phyloP scores from a whole-genome alignment of 2,329 filamentous ascomycete genomes.

The Sclerotinia sclerotiorum region DNA sequence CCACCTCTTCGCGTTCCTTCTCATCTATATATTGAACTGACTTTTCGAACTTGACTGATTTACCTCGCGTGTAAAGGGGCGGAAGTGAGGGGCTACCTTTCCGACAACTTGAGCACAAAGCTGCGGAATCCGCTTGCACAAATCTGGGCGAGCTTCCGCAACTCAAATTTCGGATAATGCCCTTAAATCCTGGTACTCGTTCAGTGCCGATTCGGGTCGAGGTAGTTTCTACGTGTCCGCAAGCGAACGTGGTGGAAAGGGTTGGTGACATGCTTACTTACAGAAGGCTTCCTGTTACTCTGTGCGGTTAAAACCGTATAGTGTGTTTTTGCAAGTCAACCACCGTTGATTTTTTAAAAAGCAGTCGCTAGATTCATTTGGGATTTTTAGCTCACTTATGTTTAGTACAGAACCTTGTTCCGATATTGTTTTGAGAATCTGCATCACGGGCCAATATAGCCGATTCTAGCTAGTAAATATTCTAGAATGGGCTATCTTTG shows the following conservation, averaged over 20 bases:
- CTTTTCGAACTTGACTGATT: background rate
- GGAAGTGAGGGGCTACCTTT: background rate
- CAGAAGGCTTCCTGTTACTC: background rate
- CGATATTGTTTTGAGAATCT: background rate
- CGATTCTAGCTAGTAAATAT: fast-evolving
- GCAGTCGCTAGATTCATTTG: background rate
- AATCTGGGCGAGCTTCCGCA: background rate
- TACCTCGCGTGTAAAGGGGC: too few species aligned
- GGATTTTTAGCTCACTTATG: background rate
- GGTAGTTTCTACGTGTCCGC: conserved; percentile 5
- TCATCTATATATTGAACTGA: background rate
- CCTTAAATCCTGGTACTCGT: background rate
- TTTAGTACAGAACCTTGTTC: background rate
- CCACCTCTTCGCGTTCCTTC: background rate
- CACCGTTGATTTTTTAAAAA: background rate
- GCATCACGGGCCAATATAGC: fast-evolving
- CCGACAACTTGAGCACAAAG: background rate
- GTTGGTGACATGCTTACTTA: background rate
- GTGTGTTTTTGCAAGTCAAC: background rate
- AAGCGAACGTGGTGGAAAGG: background rate
- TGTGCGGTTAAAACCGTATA: background rate
- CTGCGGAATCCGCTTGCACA: background rate
- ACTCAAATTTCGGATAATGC: background rate
- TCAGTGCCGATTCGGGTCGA: background rate
- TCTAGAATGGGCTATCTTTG: background rate